Evolutionary conservation across 257 asterid genomes (phyloP).

Genomic region (Cruciata laevipes): DNA sequence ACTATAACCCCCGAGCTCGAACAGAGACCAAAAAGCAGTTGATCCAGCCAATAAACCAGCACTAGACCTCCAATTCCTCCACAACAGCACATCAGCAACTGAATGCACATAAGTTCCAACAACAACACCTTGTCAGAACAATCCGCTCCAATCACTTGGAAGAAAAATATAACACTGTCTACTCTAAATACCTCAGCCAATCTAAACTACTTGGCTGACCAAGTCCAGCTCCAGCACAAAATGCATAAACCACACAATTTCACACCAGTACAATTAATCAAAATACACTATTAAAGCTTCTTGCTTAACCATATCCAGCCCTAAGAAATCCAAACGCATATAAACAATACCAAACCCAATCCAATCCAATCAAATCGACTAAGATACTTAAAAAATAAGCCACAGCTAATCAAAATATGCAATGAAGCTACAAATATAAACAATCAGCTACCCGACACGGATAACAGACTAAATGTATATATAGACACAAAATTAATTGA

Average conservation of each 20-base stretch:
- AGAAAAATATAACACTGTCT: not conserved
- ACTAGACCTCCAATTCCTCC: constrained; percentile 64
- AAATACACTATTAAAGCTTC: not conserved
- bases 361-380: not conserved
- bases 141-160: not conserved
- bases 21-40: constrained; percentile 72
- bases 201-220: not conserved
- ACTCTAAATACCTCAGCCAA: not conserved
- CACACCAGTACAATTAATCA: not conserved
- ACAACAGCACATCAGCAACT: constrained; percentile 80
- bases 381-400: not conserved
- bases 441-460: not conserved
- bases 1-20: constrained; percentile 87
- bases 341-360: not conserved
- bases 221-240: not conserved
- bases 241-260: not conserved
- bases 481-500: not conserved
- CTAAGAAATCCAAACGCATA: not conserved
- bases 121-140: not conserved
- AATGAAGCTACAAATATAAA: not conserved
- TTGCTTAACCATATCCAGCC: not conserved
- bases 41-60: constrained; percentile 50
- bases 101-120: constrained; percentile 18
- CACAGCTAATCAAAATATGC: not conserved
- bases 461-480: not conserved